Conservation (phyloP, 768 basidiomycete species). For the Mycena vulgaris region DNA sequence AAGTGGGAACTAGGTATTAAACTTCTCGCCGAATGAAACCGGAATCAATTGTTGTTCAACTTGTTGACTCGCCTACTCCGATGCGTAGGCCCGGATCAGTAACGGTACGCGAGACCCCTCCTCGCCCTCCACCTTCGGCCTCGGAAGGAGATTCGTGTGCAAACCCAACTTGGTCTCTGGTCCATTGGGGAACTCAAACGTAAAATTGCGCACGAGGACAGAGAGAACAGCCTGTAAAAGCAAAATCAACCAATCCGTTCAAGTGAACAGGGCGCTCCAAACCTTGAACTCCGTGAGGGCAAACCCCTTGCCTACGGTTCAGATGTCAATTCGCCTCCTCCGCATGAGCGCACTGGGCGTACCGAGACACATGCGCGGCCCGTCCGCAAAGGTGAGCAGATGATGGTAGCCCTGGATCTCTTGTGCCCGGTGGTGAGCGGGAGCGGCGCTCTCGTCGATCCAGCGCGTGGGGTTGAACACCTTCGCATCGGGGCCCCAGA, state of each 20-base stretch:
- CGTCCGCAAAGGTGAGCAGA: conserved; percentile 55
- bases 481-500: conserved; percentile 63
- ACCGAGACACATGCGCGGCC: conserved; percentile 54
- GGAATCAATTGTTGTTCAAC: too few species aligned
- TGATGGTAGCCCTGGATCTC: conserved; percentile 53
- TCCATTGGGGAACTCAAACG: conserved; percentile 56
- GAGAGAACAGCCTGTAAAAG: conserved; percentile 50
- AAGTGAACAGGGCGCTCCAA: not conserved
- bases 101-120: conserved; percentile 49
- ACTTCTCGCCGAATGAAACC: too few species aligned
- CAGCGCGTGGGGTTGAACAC: conserved; percentile 62
- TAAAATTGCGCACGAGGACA: conserved; percentile 59
- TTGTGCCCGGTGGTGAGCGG: conserved; percentile 35
- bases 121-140: conserved; percentile 53
- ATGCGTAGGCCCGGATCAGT: conserved; percentile 40
- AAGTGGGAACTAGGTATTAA: too few species aligned
- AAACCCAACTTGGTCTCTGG: conserved; percentile 51
- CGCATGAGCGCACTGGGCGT: too few species aligned
- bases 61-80: too few species aligned
- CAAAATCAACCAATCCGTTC: not conserved
- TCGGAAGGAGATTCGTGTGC: conserved; percentile 48
- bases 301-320: conserved; percentile 41
- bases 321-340: too few species aligned
- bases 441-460: conserved; percentile 5
- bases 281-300: conserved; percentile 53